Conservation (phyloP, 139 green algal genomes). For the Pleodorina starrii region DNA sequence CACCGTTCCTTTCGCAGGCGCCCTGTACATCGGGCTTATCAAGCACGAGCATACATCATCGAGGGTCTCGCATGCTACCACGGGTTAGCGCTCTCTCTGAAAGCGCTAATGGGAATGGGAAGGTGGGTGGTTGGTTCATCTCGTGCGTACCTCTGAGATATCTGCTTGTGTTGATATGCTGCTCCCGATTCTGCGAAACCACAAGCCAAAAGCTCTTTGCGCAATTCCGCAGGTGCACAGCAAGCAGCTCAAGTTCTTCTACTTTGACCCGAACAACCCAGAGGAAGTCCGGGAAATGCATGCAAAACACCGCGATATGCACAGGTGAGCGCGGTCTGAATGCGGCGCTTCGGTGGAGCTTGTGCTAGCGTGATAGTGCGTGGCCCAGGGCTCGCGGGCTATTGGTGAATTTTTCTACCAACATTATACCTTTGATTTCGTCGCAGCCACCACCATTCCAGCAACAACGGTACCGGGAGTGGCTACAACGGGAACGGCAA, state of each 20-base stretch:
- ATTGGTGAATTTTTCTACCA: too few relatives aligned
- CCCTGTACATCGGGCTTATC: not conserved
- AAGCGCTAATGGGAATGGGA: slow-evolving; percentile 22
- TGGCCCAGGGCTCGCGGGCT: too few relatives aligned
- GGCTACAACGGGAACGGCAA: not conserved
- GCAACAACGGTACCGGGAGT: not conserved
- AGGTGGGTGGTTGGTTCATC: not conserved
- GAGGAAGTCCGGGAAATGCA: slow-evolving; percentile 30
- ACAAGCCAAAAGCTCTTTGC: not conserved
- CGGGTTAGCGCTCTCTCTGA: not conserved
- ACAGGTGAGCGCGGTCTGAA: not conserved
- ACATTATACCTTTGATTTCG: not conserved
- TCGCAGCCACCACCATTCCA: not conserved
- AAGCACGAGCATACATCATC: not conserved
- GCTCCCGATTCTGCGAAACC: not conserved
- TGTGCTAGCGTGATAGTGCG: too few relatives aligned
- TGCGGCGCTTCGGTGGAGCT: too few relatives aligned
- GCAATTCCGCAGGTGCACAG: not conserved
- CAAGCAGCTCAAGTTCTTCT: slow-evolving; percentile 39
- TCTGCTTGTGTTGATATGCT: too few relatives aligned
- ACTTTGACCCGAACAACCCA: slow-evolving; percentile 40
- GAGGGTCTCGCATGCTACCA: not conserved
- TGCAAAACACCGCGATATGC: not conserved
- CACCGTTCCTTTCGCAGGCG: not conserved
- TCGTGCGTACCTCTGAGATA: too few relatives aligned